Evolutionary conservation across 176 grass and related monocot species (phyloP).

Genomic region (Chrysopogon serrulatus): DNA sequence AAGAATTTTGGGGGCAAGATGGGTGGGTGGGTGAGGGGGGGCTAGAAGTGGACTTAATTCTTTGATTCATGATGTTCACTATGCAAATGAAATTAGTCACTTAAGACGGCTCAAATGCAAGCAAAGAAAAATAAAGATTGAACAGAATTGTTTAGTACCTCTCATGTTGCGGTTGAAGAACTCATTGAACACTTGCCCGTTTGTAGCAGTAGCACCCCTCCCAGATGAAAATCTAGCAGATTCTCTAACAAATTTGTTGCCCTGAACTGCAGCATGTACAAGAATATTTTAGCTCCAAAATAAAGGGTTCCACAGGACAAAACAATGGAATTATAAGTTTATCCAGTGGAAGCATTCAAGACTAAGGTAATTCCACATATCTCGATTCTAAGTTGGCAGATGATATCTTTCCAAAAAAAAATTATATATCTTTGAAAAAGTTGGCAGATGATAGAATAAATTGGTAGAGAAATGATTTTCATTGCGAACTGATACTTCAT

Average conservation of each 20-base stretch:
- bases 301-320: background rate
- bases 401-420: too few species aligned
- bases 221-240: constrained; percentile 58
- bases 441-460: constrained; percentile 8
- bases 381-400: too few species aligned
- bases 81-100: background rate
- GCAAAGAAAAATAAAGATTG: background rate
- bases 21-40: background rate
- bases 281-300: background rate
- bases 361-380: too few species aligned
- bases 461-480: background rate
- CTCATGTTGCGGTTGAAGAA: constrained; percentile 31
- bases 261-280: constrained; percentile 46
- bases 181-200: constrained; percentile 34
- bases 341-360: background rate
- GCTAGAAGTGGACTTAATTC: background rate
- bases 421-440: too few species aligned
- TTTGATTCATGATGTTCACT: background rate
- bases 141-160: constrained; percentile 15
- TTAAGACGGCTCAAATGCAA: background rate
- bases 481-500: background rate
- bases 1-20: background rate
- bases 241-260: constrained; percentile 59
- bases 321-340: background rate
- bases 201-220: constrained; percentile 21